Conservation (phyloP, 208 protist species). For the Hexamita inflata region DNA sequence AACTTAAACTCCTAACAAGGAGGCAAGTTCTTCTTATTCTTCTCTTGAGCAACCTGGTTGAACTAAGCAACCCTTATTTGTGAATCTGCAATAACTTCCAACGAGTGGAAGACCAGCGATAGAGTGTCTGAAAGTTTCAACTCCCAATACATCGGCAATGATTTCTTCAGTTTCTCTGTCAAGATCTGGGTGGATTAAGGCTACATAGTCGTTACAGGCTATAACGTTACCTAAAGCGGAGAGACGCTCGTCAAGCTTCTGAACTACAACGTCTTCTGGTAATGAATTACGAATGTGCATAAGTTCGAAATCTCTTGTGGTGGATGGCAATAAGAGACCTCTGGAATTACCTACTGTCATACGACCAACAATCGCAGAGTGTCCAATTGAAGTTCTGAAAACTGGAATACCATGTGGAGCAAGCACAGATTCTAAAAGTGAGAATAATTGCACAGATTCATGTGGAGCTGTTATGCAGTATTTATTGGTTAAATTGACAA, state of each 20-base stretch:
- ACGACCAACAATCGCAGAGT: constrained; percentile 77
- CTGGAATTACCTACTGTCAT: constrained; percentile 83
- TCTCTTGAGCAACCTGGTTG: constrained; percentile 75
- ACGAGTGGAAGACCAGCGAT: constrained; percentile 88
- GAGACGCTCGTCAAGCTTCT: constrained; percentile 89
- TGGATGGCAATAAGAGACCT: constrained; percentile 89
- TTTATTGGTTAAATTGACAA: constrained; percentile 89
- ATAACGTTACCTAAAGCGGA: constrained; percentile 96
- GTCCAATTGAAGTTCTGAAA: neutral
- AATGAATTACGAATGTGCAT: constrained; percentile 83
- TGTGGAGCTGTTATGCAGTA: constrained; percentile 84
- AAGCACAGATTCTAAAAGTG: neutral
- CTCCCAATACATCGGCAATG: constrained; percentile 80
- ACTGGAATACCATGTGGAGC: neutral
- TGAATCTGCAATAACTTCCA: constrained; percentile 84
- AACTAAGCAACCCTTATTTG: constrained; percentile 91
- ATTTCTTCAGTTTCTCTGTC: constrained; percentile 96
- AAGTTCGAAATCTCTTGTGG: constrained; percentile 94
- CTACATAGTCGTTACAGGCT: constrained; percentile 96
- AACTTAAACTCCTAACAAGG: constrained; percentile 75
- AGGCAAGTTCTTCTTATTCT: constrained; percentile 94
- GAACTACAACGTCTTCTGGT: constrained; percentile 49
- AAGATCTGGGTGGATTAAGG: constrained; percentile 93
- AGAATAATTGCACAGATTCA: neutral
- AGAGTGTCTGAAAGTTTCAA: constrained; percentile 87